Evolutionary conservation across 140 eudicot species (phyloP).

Genomic region (Erigeron philadelphicus): DNA sequence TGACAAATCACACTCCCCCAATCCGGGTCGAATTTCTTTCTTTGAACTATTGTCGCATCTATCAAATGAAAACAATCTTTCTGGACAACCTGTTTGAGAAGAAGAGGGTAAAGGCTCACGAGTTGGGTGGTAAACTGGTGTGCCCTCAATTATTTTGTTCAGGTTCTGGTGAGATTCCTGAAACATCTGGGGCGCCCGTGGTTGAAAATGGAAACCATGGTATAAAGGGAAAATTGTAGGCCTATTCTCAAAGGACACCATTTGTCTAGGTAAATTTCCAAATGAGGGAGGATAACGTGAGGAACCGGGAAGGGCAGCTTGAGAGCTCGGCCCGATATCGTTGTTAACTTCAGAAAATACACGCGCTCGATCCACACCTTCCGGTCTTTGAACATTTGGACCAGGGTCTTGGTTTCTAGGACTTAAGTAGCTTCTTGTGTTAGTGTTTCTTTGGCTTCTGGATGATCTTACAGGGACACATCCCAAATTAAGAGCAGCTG

Average conservation of each 20-base stretch:
- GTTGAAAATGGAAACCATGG: slow-evolving; percentile 51
- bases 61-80: slow-evolving; percentile 36
- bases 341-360: slow-evolving; percentile 33
- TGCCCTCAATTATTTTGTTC: slow-evolving; percentile 49
- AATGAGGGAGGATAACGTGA: slow-evolving; percentile 26
- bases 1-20: slow-evolving; percentile 61
- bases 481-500: slow-evolving; percentile 93
- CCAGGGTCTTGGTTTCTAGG: slow-evolving; percentile 51
- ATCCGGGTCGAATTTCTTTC: slow-evolving; percentile 29
- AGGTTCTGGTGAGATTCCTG: slow-evolving; percentile 17
- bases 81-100: slow-evolving; percentile 32
- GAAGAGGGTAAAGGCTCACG: slow-evolving; percentile 29
- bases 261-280: slow-evolving; percentile 32
- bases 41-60: slow-evolving; percentile 28
- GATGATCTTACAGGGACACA: slow-evolving; percentile 80
- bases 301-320: slow-evolving; percentile 30
- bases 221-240: slow-evolving; percentile 51
- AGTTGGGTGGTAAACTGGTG: slow-evolving; percentile 48
- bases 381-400: slow-evolving; percentile 31
- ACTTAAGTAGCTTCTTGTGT: slow-evolving; percentile 61
- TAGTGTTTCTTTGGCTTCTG: slow-evolving; percentile 70
- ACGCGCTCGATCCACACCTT: slow-evolving; percentile 16
- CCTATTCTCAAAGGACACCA: slow-evolving; percentile 30
- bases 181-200: slow-evolving; percentile 28
- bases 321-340: slow-evolving; percentile 25